phyloP scores from a whole-genome alignment of 1,284 basidiomycete genomes.

The Malassezia sp. region DNA sequence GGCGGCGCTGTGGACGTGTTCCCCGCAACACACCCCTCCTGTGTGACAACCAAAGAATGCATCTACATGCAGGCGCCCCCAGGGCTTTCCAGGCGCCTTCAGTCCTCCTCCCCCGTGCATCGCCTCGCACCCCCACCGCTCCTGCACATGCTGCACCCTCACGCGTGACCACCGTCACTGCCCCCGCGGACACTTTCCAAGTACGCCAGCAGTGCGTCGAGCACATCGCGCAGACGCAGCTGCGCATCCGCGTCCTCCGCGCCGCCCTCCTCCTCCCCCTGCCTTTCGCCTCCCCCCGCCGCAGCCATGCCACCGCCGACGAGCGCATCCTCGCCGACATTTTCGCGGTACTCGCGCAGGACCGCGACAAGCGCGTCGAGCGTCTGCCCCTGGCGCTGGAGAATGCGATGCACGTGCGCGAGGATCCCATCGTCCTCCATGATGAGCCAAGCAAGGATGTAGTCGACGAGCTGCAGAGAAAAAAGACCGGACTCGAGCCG shows the following conservation, averaged over 20 bases:
- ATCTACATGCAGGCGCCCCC: no score
- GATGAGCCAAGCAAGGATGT: conserved; percentile 81
- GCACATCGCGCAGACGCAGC: conserved; percentile 26
- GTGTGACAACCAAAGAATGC: no score
- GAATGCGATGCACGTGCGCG: conserved; percentile 21
- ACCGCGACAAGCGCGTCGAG: conserved; percentile 15
- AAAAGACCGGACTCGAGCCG: conserved; percentile 76
- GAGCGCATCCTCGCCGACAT: conserved; percentile 28
- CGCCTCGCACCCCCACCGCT: no score
- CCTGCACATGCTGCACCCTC: neutral
- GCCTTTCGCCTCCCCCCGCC: neutral
- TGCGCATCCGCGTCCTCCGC: conserved; percentile 10
- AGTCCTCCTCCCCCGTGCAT: no score
- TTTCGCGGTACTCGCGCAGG: conserved; percentile 28
- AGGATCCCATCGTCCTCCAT: conserved; percentile 86
- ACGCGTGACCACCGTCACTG: no score
- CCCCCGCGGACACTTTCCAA: no score
- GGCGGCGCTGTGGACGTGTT: no score
- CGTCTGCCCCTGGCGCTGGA: conserved; percentile 14
- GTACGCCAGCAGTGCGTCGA: conserved; percentile 29
- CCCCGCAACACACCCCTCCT: no score
- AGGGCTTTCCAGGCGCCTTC: no score
- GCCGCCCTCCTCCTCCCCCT: neutral
- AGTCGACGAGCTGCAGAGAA: conserved; percentile 79
- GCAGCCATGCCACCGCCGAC: no score